Percentiles rank a stretch among this genome's conserved stretches.
phyloP scores from a whole-genome alignment of 768 basidiomycete genomes.

The Boletus rubropictus region DNA sequence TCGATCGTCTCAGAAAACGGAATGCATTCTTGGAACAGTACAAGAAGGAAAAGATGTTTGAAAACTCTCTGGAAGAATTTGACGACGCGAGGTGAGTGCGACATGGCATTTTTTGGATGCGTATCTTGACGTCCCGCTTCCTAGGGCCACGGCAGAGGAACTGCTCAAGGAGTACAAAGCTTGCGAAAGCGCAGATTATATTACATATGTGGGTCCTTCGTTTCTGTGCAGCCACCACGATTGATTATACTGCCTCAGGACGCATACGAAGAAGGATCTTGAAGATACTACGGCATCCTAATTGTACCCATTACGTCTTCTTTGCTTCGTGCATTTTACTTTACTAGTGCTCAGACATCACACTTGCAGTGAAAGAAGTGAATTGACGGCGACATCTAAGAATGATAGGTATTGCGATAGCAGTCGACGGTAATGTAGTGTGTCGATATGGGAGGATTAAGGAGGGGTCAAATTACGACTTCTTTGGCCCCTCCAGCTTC shows the following conservation, averaged over 20 bases:
- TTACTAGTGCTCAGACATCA: conserved; percentile 2
- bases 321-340: conserved; percentile 3
- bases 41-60: conserved; percentile 95
- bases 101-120: neutral
- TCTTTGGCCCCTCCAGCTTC: conserved; percentile 75
- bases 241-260: conserved; percentile 22
- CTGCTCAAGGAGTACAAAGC: conserved; percentile 92
- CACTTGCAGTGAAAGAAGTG: conserved; percentile 11
- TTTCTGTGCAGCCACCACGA: neutral
- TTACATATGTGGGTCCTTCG: conserved; percentile 61
- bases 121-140: neutral
- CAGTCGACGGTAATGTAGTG: conserved; percentile 16
- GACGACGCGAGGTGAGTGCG: conserved; percentile 83
- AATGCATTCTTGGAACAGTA: conserved; percentile 98
- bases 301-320: neutral
- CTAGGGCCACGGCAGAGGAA: conserved; percentile 79
- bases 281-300: neutral
- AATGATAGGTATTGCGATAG: conserved; percentile 14
- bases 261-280: conserved; percentile 31
- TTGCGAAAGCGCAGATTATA: conserved; percentile 93
- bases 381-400: conserved; percentile 25
- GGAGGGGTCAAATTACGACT: conserved; percentile 49
- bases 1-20: conserved; percentile 76
- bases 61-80: conserved; percentile 90
- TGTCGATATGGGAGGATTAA: conserved; percentile 30